Percentiles rank a stretch among this genome's conserved stretches.
phyloP scores from a whole-genome alignment of 129 eudicot genomes.

The Flaveria bidentis region DNA sequence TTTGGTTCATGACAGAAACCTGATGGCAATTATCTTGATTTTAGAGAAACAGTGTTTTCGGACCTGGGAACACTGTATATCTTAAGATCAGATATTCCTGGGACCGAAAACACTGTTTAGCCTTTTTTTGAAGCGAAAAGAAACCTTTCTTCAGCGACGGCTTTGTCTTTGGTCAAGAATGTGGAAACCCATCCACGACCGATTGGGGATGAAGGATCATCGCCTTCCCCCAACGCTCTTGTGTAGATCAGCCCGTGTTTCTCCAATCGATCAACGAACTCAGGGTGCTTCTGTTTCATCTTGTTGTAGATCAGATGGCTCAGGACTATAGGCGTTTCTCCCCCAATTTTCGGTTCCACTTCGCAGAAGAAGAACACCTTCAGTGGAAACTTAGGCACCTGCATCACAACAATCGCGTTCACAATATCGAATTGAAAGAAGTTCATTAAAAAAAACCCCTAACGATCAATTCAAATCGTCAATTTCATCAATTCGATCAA shows the following conservation, averaged over 20 bases:
- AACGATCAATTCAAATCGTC: too few species aligned
- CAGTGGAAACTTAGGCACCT: constrained; percentile 86
- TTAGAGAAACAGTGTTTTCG: too few species aligned
- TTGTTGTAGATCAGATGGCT: constrained; percentile 82
- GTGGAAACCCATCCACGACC: constrained; percentile 99
- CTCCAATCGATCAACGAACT: constrained; percentile 71
- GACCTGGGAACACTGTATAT: too few species aligned
- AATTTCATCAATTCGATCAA: neutral
- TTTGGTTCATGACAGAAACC: too few species aligned
- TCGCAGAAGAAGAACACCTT: constrained; percentile 97
- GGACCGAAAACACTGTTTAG: too few species aligned
- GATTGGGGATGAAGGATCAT: constrained; percentile 90
- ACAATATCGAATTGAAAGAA: neutral
- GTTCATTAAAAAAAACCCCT: too few species aligned
- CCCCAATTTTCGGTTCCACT: constrained; percentile 82
- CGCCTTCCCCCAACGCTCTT: constrained; percentile 82
- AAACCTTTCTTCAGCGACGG: constrained; percentile 87
- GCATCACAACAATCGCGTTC: constrained; percentile 9
- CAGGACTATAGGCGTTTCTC: constrained; percentile 95
- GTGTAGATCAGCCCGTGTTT: constrained; percentile 75
- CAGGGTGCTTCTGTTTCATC: constrained; percentile 83
- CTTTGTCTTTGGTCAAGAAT: constrained; percentile 80
- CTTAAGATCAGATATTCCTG: too few species aligned
- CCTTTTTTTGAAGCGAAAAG: neutral
- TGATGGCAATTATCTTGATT: too few species aligned